Evolutionary conservation across 495 filamentous ascomycete genomes (phyloP).

Genomic region (Aspergillus mulundensis): DNA sequence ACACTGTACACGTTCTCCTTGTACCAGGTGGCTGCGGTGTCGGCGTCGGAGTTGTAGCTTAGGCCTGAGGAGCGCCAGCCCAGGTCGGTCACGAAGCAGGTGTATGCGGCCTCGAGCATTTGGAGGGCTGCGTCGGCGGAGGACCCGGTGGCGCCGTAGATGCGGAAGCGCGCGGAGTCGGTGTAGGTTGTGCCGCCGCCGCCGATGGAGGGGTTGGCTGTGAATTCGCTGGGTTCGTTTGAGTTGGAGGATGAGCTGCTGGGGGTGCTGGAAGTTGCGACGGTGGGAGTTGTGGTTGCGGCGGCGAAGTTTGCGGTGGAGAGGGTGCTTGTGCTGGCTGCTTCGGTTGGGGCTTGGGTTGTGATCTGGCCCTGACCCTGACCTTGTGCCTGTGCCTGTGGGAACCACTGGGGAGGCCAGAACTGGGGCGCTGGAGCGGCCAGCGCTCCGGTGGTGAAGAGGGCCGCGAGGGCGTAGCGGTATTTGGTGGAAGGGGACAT

Average conservation of each 20-base stretch:
- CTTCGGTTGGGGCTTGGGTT: background rate
- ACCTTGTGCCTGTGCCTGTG: background rate
- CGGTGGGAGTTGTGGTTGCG: background rate
- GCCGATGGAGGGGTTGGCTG: conserved; percentile 10
- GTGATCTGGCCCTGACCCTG: background rate
- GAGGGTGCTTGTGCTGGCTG: background rate
- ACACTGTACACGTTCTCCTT: conserved; percentile 15
- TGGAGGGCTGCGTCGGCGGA: background rate
- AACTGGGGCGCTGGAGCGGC: background rate
- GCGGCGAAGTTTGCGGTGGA: background rate
- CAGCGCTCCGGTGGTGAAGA: background rate
- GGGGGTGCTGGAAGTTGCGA: background rate
- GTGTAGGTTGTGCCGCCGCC: conserved; percentile 8
- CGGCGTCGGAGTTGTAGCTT: conserved; percentile 2
- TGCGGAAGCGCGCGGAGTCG: conserved; percentile 14
- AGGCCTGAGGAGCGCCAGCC: conserved; percentile 8
- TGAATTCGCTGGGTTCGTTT: conserved; percentile 5
- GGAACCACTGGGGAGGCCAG: background rate
- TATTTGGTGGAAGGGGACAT: background rate
- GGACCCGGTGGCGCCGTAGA: conserved; percentile 4
- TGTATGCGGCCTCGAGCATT: conserved; percentile 15
- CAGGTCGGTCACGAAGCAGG: conserved; percentile 11
- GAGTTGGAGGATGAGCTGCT: background rate
- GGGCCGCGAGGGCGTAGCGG: background rate
- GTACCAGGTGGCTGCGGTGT: background rate